phyloP scores from a whole-genome alignment of 148 eudicot species.

The Pouteria glomerata region DNA sequence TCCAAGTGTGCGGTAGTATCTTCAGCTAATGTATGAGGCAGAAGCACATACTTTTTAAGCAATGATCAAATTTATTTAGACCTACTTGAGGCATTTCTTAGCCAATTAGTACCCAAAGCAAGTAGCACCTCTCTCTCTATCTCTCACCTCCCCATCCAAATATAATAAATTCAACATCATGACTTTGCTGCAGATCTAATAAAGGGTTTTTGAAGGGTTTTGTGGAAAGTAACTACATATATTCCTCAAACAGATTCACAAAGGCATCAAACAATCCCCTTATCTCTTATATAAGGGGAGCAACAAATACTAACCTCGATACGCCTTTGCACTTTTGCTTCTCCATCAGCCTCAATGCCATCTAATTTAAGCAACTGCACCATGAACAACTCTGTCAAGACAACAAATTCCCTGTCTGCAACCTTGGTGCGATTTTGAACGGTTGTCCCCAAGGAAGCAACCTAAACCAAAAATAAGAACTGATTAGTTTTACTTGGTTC shows the following conservation, averaged over 20 bases:
- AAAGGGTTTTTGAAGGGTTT: neutral
- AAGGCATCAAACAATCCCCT: neutral
- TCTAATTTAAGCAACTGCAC: conserved; percentile 51
- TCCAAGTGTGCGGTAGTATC: too few species aligned
- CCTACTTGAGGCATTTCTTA: too few species aligned
- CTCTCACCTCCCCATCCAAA: too few species aligned
- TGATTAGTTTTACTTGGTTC: neutral
- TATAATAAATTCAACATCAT: neutral
- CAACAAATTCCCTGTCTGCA: conserved; percentile 19
- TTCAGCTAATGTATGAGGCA: too few species aligned
- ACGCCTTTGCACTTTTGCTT: conserved; percentile 44
- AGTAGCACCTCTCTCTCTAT: too few species aligned
- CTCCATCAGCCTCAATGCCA: conserved; percentile 50
- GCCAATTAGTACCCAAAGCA: too few species aligned
- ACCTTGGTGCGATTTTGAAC: conserved; percentile 9
- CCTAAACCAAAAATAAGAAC: conserved; percentile 10
- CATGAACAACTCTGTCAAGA: conserved; percentile 47
- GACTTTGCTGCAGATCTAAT: neutral
- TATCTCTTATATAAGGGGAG: too few species aligned
- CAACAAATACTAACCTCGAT: conserved; percentile 38
- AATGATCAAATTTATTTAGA: too few species aligned
- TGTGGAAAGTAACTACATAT: neutral
- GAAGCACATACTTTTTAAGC: too few species aligned
- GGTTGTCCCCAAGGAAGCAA: conserved; percentile 8
- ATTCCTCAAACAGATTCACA: neutral